Base-by-base conservation (phyloP, 1,139 yeast genomes). In the Kazachstania sp. region DNA sequence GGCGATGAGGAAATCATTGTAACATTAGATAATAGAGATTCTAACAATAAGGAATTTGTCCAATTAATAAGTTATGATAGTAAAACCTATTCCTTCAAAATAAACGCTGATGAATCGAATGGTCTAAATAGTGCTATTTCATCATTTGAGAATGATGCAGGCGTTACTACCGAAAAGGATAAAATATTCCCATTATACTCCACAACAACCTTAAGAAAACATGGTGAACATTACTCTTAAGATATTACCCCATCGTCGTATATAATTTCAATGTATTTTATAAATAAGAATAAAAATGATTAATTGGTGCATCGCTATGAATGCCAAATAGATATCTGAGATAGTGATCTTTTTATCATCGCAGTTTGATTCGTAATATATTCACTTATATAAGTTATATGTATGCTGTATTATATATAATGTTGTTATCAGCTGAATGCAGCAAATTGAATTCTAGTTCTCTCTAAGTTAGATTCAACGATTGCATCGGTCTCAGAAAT, bases 131-230 rank as follows among this genome's bases (percentile, higher is more conserved):
- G 44, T 16, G 40, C 56, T 40, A 45, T 64, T 15, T 40, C 35
- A 11, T 19, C 51, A 2, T 37, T 53, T 18, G 50, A 50, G 31
- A 56, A 57, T 37, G 53, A 64, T 18, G 41, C 55, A 26, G 60
- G 63, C 28, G 32, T 43, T 15, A 61, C 61, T 8, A 57, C 64
- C 19, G 58, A 60, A 4, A 45, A 59, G 54, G 74, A 64, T 48
- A 81, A 80, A 15, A 66, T 78, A 46, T 79, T 78, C 53, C 86
- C 92, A 15, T 72, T 86, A 56, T 84, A 83, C 64, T 73, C 74
- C 45, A 72, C 79, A 36, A 74, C 77, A 50, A 74, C 79, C 40
- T 72, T 87, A 56, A 81, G 95, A 61, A 87, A 87, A 68, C 81
- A 95, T 65, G 84, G 94, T 54, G 95, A 86, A 62, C 87, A 84